Percentiles rank a stretch among this genome's conserved stretches.
Conservation (phyloP, 2,329 filamentous ascomycete genomes). For the Cladophialophora bantiana region DNA sequence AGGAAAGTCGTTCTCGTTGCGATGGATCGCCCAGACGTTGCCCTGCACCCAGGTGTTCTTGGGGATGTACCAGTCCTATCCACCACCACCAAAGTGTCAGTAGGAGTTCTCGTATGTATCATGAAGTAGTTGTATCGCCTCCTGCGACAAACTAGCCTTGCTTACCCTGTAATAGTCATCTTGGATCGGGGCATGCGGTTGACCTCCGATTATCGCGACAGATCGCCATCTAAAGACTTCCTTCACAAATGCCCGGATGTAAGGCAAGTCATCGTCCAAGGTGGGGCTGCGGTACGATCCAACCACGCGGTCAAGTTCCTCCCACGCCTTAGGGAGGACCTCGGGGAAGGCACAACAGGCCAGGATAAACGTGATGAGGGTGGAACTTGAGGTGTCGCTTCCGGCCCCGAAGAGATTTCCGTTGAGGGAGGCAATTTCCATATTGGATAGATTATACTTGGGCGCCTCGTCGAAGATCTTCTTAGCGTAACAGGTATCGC, state of each 20-base stretch:
- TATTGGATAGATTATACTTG: constrained; percentile 55
- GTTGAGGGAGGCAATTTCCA: constrained; percentile 57
- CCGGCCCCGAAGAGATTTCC: constrained; percentile 51
- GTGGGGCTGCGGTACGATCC: constrained; percentile 56
- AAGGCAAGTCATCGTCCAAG: constrained; percentile 58
- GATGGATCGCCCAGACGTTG: constrained; percentile 53
- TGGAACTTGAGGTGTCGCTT: constrained; percentile 44
- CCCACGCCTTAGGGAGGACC: constrained; percentile 55
- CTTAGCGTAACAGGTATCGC: constrained; percentile 54
- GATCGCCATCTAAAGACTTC: constrained; percentile 57
- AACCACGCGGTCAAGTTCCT: constrained; percentile 59
- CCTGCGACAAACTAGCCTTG: constrained; percentile 34
- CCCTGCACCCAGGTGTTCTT: constrained; percentile 55
- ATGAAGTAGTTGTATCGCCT: no score
- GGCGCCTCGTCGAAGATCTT: constrained; percentile 57
- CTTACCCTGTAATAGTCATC: constrained; percentile 58
- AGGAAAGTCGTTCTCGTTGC: constrained; percentile 53
- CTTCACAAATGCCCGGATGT: constrained; percentile 62
- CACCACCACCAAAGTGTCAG: background rate
- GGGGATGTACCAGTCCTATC: constrained; percentile 55
- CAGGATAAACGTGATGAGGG: constrained; percentile 43
- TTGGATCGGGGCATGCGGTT: constrained; percentile 58
- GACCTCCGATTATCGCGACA: constrained; percentile 47
- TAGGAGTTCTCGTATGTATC: constrained; percentile 33
- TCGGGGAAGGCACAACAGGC: constrained; percentile 49